A percentile compares a stretch with the other conserved stretches of the same genome.
These are phyloP conservation scores for Colletotrichum echinochloae DNA, from an alignment of 2,329 filamentous ascomycete species.

Conservation along the genomic window DNA sequence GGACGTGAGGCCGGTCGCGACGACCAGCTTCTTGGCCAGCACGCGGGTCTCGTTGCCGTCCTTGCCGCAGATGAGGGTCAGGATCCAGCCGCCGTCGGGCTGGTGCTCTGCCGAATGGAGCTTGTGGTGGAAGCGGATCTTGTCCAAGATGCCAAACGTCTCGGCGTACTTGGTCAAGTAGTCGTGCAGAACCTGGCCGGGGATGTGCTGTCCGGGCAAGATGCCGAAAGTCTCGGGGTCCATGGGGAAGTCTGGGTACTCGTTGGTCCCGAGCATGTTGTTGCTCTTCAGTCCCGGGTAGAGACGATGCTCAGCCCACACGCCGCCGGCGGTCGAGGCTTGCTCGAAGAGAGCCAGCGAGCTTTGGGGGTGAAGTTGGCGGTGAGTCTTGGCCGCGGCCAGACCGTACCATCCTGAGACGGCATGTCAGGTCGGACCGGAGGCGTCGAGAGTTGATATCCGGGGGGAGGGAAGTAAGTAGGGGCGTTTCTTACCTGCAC, in stretches of 20 bases:
- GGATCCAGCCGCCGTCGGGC: conserved; percentile 55
- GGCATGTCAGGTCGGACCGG: background rate
- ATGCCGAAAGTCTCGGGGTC: conserved; percentile 63
- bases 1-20: conserved; percentile 68
- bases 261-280: conserved; percentile 78
- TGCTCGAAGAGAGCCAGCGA: conserved; percentile 70
- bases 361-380: conserved; percentile 67
- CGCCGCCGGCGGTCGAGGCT: conserved; percentile 70
- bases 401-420: conserved; percentile 65
- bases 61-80: conserved; percentile 47
- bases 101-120: conserved; percentile 58
- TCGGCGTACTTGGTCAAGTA: conserved; percentile 61
- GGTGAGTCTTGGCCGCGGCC: conserved; percentile 70
- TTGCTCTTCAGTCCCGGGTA: conserved; percentile 80
- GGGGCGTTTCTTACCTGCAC: conserved; percentile 59
- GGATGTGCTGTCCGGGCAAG: conserved; percentile 59
- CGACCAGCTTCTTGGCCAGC: conserved; percentile 59
- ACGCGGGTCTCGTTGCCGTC: conserved; percentile 45
- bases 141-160: conserved; percentile 55
- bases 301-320: conserved; percentile 75
- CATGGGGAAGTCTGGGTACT: conserved; percentile 82
- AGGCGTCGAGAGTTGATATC: conserved; percentile 10
- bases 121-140: conserved; percentile 55
- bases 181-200: conserved; percentile 58
- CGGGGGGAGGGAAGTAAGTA: no score